phyloP scores from a whole-genome alignment of 1,284 basidiomycete genomes.

The Blastosporella zonata region DNA sequence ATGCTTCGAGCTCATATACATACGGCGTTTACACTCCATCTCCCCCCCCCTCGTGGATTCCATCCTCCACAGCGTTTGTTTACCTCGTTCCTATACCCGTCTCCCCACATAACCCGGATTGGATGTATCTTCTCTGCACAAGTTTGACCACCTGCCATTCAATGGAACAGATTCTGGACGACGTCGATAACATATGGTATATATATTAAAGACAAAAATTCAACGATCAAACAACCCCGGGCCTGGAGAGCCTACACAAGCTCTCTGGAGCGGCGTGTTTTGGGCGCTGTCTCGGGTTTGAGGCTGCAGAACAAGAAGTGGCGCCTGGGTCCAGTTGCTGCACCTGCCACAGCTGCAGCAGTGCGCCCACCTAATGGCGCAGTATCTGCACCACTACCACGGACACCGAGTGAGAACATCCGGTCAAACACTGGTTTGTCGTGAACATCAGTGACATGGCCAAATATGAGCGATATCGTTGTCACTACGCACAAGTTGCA shows the following conservation, averaged over 20 bases:
- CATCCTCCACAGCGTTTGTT: slow-evolving; percentile 3
- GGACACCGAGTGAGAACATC: slow-evolving; percentile 84
- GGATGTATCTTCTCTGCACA: slow-evolving; percentile 22
- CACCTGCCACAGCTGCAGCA: slow-evolving; percentile 56
- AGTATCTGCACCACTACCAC: slow-evolving; percentile 64
- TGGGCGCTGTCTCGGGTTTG: slow-evolving; percentile 48
- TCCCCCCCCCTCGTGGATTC: neutral
- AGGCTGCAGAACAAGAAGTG: slow-evolving; percentile 80
- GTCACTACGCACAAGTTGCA: slow-evolving; percentile 59
- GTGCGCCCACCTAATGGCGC: slow-evolving; percentile 59
- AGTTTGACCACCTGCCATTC: slow-evolving; percentile 10
- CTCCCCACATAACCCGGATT: slow-evolving; percentile 17
- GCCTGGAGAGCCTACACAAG: slow-evolving; percentile 6
- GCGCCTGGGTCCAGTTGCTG: slow-evolving; percentile 64
- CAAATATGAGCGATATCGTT: neutral
- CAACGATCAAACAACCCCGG: neutral
- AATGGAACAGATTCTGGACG: slow-evolving; percentile 1
- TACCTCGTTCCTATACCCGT: slow-evolving; percentile 15
- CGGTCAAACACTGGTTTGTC: slow-evolving; percentile 78
- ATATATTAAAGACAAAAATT: neutral
- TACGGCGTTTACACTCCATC: neutral
- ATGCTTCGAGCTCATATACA: neutral
- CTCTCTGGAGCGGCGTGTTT: slow-evolving; percentile 31
- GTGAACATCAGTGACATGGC: neutral
- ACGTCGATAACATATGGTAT: neutral